Evolutionary conservation across 805 yeast species (phyloP).

Genomic region (Geotrichum ghanense): DNA sequence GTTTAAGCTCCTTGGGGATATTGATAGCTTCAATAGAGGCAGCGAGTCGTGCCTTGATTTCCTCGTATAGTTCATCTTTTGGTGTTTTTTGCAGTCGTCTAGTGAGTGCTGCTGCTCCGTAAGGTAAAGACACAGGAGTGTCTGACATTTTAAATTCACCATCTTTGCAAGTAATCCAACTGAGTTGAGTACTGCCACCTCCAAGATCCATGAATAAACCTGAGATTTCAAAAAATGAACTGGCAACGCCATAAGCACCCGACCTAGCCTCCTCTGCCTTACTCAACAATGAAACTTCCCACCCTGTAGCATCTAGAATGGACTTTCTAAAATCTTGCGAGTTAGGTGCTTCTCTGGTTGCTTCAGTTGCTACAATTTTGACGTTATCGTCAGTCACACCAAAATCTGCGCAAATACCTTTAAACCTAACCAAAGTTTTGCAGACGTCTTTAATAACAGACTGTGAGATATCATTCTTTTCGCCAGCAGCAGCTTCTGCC

Average conservation of each 20-base stretch:
- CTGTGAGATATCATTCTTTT: slow-evolving; percentile 17
- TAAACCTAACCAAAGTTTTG: slow-evolving; percentile 55
- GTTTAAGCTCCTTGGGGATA: slow-evolving; percentile 40
- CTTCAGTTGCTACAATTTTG: slow-evolving; percentile 63
- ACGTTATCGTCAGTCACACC: slow-evolving; percentile 51
- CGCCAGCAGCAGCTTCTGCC: slow-evolving; percentile 1
- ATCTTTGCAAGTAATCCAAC: slow-evolving; percentile 51
- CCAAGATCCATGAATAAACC: slow-evolving; percentile 68
- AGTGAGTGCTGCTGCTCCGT: slow-evolving; percentile 61
- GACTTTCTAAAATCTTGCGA: slow-evolving; percentile 46
- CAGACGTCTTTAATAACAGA: slow-evolving; percentile 49
- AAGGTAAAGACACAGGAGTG: slow-evolving; percentile 54
- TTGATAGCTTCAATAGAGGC: slow-evolving; percentile 39
- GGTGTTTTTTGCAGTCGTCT: slow-evolving; percentile 43
- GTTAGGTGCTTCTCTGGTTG: slow-evolving; percentile 59
- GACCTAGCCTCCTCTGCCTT: slow-evolving; percentile 56
- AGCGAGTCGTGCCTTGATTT: slow-evolving; percentile 40
- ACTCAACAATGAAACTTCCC: slow-evolving; percentile 51
- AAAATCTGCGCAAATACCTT: slow-evolving; percentile 59
- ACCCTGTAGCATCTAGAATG: slow-evolving; percentile 47
- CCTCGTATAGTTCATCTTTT: slow-evolving; percentile 37
- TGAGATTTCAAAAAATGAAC: slow-evolving; percentile 52
- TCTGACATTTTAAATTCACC: slow-evolving; percentile 46
- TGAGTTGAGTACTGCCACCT: slow-evolving; percentile 57
- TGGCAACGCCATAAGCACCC: slow-evolving; percentile 65